Percentiles rank a stretch among this genome's conserved stretches.
Conservation (phyloP, 164 flowering plant species). For the Santalum album region DNA sequence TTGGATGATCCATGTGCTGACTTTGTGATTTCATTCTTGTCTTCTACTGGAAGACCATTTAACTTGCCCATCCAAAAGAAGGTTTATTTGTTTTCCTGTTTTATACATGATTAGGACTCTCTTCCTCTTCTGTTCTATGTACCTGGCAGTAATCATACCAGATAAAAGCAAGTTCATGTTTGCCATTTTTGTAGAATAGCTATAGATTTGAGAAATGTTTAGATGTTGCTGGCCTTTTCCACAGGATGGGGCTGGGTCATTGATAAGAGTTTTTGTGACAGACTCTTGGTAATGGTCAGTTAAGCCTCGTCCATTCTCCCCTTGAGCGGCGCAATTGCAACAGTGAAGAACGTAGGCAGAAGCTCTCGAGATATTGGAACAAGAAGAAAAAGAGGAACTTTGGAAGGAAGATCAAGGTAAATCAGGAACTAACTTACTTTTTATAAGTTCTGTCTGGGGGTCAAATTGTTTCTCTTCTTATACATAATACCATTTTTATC, state of each 20-base stretch:
- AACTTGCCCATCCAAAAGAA: background rate
- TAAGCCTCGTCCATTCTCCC: constrained; percentile 32
- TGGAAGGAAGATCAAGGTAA: constrained; percentile 91
- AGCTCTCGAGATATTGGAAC: constrained; percentile 88
- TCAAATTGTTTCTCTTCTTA: too few relatives aligned
- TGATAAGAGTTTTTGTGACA: background rate
- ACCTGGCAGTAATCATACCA: background rate
- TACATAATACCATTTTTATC: too few relatives aligned
- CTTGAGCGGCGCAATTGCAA: constrained; percentile 35
- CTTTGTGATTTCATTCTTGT: background rate
- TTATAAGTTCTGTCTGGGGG: too few relatives aligned
- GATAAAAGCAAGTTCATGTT: background rate
- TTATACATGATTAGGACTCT: background rate
- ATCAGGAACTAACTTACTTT: too few relatives aligned
- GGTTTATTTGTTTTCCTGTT: background rate
- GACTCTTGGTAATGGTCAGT: constrained; percentile 51
- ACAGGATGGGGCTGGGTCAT: constrained; percentile 26
- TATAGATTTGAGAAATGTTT: constrained; percentile 36
- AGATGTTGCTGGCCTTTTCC: constrained; percentile 41
- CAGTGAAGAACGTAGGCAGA: constrained; percentile 67
- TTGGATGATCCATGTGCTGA: too few relatives aligned
- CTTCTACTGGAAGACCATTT: too few relatives aligned
- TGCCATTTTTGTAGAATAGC: constrained; percentile 17
- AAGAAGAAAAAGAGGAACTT: constrained; percentile 90
- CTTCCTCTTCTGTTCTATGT: background rate